These are phyloP conservation scores for Pelargonium myrrhifolium DNA, from an alignment of 441 rosid species.

Conservation along the genomic window DNA sequence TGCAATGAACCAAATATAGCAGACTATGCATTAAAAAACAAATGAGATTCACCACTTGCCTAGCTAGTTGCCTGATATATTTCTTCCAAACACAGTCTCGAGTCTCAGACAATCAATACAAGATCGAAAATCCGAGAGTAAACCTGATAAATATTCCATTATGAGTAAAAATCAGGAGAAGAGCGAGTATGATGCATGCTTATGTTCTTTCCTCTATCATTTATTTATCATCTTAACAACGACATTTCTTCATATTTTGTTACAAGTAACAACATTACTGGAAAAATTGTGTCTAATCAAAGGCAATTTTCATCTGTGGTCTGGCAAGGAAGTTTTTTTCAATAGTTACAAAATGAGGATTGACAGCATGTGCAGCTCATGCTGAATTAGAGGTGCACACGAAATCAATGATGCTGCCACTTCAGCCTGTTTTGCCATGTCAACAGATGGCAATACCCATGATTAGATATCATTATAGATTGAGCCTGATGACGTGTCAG, in stretches of 20 bases:
- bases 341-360: constrained; percentile 18
- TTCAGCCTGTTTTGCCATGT: too few relatives aligned
- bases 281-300: not conserved
- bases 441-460: too few relatives aligned
- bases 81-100: not conserved
- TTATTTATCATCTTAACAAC: not conserved
- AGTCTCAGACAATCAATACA: not conserved
- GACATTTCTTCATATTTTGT: not conserved
- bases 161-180: not conserved
- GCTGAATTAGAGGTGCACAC: too few relatives aligned
- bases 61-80: constrained; percentile 22
- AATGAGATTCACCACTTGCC: not conserved
- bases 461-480: constrained; percentile 21
- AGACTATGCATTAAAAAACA: constrained; percentile 4
- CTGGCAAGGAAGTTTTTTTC: constrained; percentile 9
- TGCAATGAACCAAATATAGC: constrained; percentile 19
- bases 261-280: not conserved
- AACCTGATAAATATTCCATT: not conserved
- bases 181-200: not conserved
- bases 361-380: not conserved
- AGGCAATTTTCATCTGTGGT: constrained; percentile 16
- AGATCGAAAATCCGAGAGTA: not conserved
- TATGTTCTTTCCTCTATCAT: not conserved
- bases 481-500: constrained; percentile 22
- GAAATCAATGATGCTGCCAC: too few relatives aligned